Base-by-base conservation (phyloP, 2,329 filamentous ascomycete genomes). In the Cordyceps cateniannulata region DNA sequence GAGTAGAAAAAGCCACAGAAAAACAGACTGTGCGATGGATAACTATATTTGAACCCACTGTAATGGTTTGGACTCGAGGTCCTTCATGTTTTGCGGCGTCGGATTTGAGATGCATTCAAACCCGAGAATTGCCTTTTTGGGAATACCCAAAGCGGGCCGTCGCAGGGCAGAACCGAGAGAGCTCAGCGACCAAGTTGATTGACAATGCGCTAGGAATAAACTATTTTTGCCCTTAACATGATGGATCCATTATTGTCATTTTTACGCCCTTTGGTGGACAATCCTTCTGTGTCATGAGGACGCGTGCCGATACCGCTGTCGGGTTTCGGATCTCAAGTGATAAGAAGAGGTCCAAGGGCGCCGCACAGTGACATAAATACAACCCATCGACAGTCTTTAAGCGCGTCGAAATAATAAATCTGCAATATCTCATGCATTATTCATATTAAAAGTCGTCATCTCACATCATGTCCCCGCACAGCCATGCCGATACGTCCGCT, bases 391-490 rank as follows among this genome's bases (percentile, higher is more conserved):
- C 38, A 6, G 5, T 22, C 14, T 27, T 48, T 18, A 25, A 4
- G 1, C 24, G 8, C 16, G 12, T 27, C 27, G 24, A 18, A 35
- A 35, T 10, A 35, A 35, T 9, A 35, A 35, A 35, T 35, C 32
- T 35, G 32, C 32, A 35, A 35, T 35, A 35, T 12, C 8, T 35
- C 14, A 42, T 42, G 18, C 18, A n/a, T 3, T 6, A 16, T 16
- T 42, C 16, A 42, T 5, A 20, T 12, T 20, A 32, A 9, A 16
- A 22, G 1, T 7, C 18, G 20, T 8, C 16, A 42, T 35, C n/a
- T 22, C 3, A 7, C 20, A 51, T 10, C 25, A 66, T 66, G 66
- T 62, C 66, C n/a, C 63, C 66, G 8, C 61, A 63, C 1, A 63
- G 62, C 44, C 57, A 62, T 24, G 63, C 63, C 20, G 65, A 65